Evolutionary conservation across 1,139 yeast genomes (phyloP).

Genomic region (Candida sanyaensis): DNA sequence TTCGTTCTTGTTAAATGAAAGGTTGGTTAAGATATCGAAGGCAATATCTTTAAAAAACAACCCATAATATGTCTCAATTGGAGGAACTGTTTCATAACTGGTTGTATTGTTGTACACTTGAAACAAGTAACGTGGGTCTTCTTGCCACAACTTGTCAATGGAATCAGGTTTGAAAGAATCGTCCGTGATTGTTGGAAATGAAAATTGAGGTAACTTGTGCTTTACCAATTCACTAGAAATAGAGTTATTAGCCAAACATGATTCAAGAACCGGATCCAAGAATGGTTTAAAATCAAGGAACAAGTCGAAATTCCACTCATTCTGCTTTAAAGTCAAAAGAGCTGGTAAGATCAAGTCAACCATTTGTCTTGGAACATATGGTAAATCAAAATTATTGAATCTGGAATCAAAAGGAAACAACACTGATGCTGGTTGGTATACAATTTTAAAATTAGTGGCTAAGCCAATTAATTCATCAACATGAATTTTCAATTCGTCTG

Average conservation of each 20-base stretch:
- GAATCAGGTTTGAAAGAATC: conserved; percentile 30
- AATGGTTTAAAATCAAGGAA: conserved; percentile 36
- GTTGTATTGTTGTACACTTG: conserved; percentile 59
- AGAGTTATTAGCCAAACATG: conserved; percentile 35
- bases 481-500: conserved; percentile 32
- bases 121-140: conserved; percentile 60
- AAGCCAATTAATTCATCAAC: conserved; percentile 47
- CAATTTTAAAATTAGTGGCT: conserved; percentile 41
- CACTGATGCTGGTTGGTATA: conserved; percentile 22
- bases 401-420: conserved; percentile 44
- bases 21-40: conserved; percentile 70
- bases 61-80: conserved; percentile 53
- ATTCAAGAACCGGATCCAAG: conserved; percentile 38
- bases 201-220: conserved; percentile 49
- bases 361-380: conserved; percentile 57
- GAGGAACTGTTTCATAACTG: conserved; percentile 73
- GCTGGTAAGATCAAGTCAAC: conserved; percentile 58
- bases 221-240: conserved; percentile 42
- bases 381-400: conserved; percentile 35
- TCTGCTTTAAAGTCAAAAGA: conserved; percentile 36
- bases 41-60: conserved; percentile 74
- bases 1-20: conserved; percentile 88
- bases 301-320: conserved; percentile 30
- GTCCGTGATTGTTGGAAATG: conserved; percentile 46
- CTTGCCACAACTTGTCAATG: conserved; percentile 41